A percentile compares a stretch with the other conserved stretches of the same genome.
These are phyloP conservation scores for Tetrastigma voinierianum DNA, from an alignment of 164 flowering plant genomes.

Conservation along the genomic window DNA sequence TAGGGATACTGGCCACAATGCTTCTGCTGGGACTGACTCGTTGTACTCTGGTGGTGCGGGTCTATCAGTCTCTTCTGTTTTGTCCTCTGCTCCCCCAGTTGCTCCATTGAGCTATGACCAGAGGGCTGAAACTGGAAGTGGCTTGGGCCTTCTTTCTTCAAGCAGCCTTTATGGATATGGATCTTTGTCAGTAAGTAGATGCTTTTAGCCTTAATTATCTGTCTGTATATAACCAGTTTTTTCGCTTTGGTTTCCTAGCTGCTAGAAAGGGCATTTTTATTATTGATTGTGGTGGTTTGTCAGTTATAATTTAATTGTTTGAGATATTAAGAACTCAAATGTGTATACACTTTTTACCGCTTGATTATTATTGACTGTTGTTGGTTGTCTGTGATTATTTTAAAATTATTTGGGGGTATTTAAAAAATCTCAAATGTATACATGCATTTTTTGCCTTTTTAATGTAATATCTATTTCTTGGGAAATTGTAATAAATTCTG, in stretches of 20 bases:
- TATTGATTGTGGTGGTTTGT: too few species aligned
- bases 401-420: too few species aligned
- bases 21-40: constrained; percentile 45
- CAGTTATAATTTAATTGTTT: neutral
- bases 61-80: constrained; percentile 49
- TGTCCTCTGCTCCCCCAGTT: constrained; percentile 50
- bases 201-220: neutral
- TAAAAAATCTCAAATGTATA: too few species aligned
- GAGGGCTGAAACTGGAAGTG: constrained; percentile 58
- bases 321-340: neutral
- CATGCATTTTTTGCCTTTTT: too few species aligned
- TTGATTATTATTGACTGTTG: too few species aligned
- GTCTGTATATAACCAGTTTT: neutral
- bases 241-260: neutral
- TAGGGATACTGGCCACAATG: constrained; percentile 51
- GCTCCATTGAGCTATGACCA: constrained; percentile 68
- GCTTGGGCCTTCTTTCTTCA: constrained; percentile 58
- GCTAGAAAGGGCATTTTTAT: too few species aligned
- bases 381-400: too few species aligned
- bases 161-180: constrained; percentile 76
- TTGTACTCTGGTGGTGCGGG: constrained; percentile 39
- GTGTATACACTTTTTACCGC: too few species aligned
- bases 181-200: constrained; percentile 59
- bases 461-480: too few species aligned
- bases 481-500: too few species aligned